phyloP scores from a whole-genome alignment of 495 filamentous ascomycete species.

The Lasiosphaeria hispida region DNA sequence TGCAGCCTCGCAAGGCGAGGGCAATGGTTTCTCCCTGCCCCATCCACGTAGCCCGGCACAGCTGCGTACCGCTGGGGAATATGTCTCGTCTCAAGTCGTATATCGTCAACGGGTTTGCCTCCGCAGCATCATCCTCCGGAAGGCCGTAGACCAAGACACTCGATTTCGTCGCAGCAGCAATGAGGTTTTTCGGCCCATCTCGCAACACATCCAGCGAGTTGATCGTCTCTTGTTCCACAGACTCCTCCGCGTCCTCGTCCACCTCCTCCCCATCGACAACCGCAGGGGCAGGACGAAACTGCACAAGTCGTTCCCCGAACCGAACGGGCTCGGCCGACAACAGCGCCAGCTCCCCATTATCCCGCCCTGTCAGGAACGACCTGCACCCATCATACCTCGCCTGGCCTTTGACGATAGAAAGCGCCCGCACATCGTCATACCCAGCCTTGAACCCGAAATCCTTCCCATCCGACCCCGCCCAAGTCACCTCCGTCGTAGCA shows the following conservation, averaged over 20 bases:
- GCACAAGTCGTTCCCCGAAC: conserved; percentile 33
- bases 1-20: conserved; percentile 33
- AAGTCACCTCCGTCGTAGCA: conserved; percentile 23
- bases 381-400: conserved; percentile 19
- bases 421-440: conserved; percentile 40
- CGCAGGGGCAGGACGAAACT: conserved; percentile 21
- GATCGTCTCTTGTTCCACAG: conserved; percentile 24
- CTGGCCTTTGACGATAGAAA: conserved; percentile 31
- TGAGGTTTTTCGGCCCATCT: conserved; percentile 7
- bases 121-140: conserved; percentile 10
- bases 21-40: conserved; percentile 34
- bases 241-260: background rate
- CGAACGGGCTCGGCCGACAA: conserved; percentile 33
- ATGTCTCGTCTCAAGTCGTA: conserved; percentile 21
- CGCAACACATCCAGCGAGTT: conserved; percentile 35
- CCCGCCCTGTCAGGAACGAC: conserved; percentile 39
- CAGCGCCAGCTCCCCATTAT: conserved; percentile 41
- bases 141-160: conserved; percentile 32
- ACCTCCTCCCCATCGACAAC: background rate
- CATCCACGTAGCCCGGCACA: conserved; percentile 39
- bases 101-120: conserved; percentile 14
- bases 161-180: conserved; percentile 30
- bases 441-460: conserved; percentile 30
- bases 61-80: conserved; percentile 9
- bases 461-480: conserved; percentile 30